A percentile compares a stretch with the other conserved stretches of the same genome.
These are phyloP conservation scores for Aspergillus calidoustus DNA, from an alignment of 2,329 filamentous ascomycete genomes.

Conservation along the genomic window DNA sequence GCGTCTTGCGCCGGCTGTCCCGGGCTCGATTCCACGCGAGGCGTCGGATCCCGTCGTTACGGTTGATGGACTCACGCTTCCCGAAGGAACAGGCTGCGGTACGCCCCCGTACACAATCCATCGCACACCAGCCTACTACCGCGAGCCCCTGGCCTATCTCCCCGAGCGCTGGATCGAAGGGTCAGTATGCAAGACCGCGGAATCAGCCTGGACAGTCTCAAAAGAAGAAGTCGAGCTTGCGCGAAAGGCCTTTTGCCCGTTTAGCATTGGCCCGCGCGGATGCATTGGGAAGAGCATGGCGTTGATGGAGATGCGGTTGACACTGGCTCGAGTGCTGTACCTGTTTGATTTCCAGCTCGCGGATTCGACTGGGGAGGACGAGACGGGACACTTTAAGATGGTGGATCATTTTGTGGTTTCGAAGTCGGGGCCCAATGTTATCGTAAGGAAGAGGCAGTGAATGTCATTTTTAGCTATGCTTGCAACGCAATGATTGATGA, in stretches of 20 bases:
- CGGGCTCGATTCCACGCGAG: slow-evolving; percentile 44
- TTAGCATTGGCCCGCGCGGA: slow-evolving; percentile 47
- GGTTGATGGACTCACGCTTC: slow-evolving; percentile 44
- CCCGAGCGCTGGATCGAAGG: slow-evolving; percentile 70
- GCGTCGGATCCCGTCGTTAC: slow-evolving; percentile 44
- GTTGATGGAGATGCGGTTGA: slow-evolving; percentile 48
- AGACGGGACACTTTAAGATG: slow-evolving; percentile 39
- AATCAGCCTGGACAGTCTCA: slow-evolving; percentile 45
- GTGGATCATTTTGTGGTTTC: slow-evolving; percentile 45
- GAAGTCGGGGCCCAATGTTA: slow-evolving; percentile 44
- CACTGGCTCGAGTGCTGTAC: slow-evolving; percentile 44
- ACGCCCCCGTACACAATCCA: slow-evolving; percentile 71
- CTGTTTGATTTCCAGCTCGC: slow-evolving; percentile 45
- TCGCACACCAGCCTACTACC: slow-evolving; percentile 67
- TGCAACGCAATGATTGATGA: background rate
- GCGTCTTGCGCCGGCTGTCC: slow-evolving; percentile 45
- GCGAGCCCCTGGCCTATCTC: slow-evolving; percentile 60
- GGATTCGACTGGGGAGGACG: slow-evolving; percentile 41
- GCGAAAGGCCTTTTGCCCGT: slow-evolving; percentile 72
- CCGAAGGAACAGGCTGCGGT: slow-evolving; percentile 64
- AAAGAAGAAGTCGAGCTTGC: slow-evolving; percentile 58
- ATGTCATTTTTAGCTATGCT: too few relatives aligned
- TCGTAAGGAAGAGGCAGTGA: slow-evolving; percentile 19
- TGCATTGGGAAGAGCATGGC: slow-evolving; percentile 51
- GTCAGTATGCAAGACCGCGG: slow-evolving; percentile 43